Percentiles rank a stretch among this genome's conserved stretches.
Evolutionary conservation across 306 rosid genomes (phyloP).

Genomic region (Inga laurina): DNA sequence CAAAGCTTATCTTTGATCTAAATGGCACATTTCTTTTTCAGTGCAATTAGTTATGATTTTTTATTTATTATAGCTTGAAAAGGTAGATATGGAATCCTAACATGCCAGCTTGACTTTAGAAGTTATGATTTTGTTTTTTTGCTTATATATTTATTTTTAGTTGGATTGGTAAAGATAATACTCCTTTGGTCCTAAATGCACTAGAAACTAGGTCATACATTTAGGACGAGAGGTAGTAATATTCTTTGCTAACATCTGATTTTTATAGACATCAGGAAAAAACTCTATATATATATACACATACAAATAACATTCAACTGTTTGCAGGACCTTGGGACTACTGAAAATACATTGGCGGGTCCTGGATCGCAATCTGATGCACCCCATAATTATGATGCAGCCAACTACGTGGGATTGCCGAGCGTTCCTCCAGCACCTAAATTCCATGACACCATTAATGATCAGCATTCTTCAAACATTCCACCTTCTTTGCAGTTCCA

Average conservation of each 20-base stretch:
- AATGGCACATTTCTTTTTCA: background rate
- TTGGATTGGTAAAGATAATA: background rate
- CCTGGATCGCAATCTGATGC: constrained; percentile 57
- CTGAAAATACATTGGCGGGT: constrained; percentile 46
- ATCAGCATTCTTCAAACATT: constrained; percentile 43
- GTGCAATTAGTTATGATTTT: background rate
- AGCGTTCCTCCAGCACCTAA: constrained; percentile 46
- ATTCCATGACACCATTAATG: constrained; percentile 45
- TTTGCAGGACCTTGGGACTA: constrained; percentile 67
- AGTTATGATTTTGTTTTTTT: background rate
- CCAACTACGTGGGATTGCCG: constrained; percentile 43
- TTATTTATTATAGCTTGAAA: background rate
- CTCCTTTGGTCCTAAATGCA: too few species aligned
- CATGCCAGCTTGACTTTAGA: constrained; percentile 5
- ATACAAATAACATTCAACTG: constrained; percentile 28
- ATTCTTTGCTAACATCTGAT: background rate
- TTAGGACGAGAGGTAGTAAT: too few species aligned
- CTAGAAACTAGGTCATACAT: too few species aligned
- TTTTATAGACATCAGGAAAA: background rate
- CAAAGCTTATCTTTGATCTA: background rate
- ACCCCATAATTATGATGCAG: constrained; percentile 45
- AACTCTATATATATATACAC: background rate
- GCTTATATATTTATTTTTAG: background rate
- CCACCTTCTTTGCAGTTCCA: constrained; percentile 54
- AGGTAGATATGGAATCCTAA: background rate